These are phyloP conservation scores for Phytopythium ostracodes DNA, from an alignment of 352 stramenopile genomes.

Conservation along the genomic window DNA sequence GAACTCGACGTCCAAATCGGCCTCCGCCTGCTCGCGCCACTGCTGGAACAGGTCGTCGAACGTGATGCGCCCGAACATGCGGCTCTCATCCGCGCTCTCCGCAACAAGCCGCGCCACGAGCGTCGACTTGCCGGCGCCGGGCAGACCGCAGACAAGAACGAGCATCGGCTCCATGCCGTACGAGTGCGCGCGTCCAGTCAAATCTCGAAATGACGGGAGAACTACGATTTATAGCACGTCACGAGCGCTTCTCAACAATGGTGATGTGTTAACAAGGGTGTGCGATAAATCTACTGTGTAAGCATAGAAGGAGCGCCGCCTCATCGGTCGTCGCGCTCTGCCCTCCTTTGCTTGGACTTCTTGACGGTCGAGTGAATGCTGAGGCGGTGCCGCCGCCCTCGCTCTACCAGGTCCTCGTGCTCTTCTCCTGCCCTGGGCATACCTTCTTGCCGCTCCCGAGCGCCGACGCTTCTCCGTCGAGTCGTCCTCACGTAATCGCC, in stretches of 20 bases:
- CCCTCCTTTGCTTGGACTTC: conserved; percentile 2
- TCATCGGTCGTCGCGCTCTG: neutral
- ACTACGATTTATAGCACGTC: neutral
- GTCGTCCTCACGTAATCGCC: neutral
- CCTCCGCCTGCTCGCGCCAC: neutral
- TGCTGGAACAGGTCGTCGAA: conserved; percentile 62
- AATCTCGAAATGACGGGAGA: neutral
- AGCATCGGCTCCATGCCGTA: conserved; percentile 18
- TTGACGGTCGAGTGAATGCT: conserved; percentile 37
- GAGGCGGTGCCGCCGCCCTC: conserved; percentile 24
- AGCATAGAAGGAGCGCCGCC: neutral
- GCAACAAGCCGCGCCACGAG: conserved; percentile 29
- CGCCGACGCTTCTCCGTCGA: neutral
- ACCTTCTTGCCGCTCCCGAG: neutral
- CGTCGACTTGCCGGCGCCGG: conserved; percentile 66
- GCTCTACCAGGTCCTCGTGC: neutral
- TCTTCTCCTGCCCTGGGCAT: neutral
- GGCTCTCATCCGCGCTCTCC: neutral
- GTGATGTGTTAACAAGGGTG: neutral
- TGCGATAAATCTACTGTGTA: too few species aligned
- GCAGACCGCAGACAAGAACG: conserved; percentile 59
- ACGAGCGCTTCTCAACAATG: neutral
- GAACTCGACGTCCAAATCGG: conserved; percentile 19
- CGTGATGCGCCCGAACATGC: conserved; percentile 33
- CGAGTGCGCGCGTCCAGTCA: neutral